Percentiles rank a stretch among this genome's conserved stretches.
These are phyloP conservation scores for Helenozyma rhizophorensis DNA, from an alignment of 805 yeast genomes.

Conservation along the genomic window DNA sequence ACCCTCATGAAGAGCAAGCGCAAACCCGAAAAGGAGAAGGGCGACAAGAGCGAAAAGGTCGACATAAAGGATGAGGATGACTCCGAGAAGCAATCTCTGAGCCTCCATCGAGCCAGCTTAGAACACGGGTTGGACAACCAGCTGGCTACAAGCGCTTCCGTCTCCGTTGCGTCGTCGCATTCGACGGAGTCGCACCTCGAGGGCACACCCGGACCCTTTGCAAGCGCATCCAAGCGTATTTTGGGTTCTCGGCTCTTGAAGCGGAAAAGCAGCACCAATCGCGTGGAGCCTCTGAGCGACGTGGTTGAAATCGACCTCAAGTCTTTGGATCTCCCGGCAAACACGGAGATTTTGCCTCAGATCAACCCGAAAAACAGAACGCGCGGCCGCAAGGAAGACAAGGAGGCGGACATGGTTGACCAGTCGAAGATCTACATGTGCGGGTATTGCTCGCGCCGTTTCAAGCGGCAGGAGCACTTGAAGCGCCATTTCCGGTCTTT, in stretches of 20 bases:
- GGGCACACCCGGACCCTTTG: conserved; percentile 10
- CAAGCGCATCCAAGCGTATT: conserved; percentile 35
- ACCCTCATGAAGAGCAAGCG: conserved; percentile 20
- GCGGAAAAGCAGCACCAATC: conserved; percentile 19
- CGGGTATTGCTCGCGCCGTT: conserved; percentile 57
- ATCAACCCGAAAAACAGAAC: conserved; percentile 35
- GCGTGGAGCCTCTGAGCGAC: conserved; percentile 13
- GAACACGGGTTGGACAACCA: neutral
- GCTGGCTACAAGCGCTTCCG: conserved; percentile 6
- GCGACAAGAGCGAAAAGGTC: conserved; percentile 11
- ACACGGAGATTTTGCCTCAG: conserved; percentile 34
- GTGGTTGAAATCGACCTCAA: conserved; percentile 39
- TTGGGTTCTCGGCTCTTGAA: conserved; percentile 36
- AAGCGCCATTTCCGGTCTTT: conserved; percentile 70
- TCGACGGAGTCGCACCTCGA: conserved; percentile 6
- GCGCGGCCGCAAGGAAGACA: conserved; percentile 63
- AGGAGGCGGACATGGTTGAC: conserved; percentile 48
- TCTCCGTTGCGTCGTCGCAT: conserved; percentile 6
- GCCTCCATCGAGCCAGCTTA: too few species aligned
- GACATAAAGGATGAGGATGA: too few species aligned
- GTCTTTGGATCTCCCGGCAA: conserved; percentile 37
- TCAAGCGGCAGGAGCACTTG: conserved; percentile 73
- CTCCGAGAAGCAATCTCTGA: too few species aligned
- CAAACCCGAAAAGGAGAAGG: conserved; percentile 23
- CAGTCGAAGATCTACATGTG: conserved; percentile 58